Evolutionary conservation across 495 filamentous ascomycete genomes (phyloP).

Genomic region (Melanomma pulvis-pyrius): DNA sequence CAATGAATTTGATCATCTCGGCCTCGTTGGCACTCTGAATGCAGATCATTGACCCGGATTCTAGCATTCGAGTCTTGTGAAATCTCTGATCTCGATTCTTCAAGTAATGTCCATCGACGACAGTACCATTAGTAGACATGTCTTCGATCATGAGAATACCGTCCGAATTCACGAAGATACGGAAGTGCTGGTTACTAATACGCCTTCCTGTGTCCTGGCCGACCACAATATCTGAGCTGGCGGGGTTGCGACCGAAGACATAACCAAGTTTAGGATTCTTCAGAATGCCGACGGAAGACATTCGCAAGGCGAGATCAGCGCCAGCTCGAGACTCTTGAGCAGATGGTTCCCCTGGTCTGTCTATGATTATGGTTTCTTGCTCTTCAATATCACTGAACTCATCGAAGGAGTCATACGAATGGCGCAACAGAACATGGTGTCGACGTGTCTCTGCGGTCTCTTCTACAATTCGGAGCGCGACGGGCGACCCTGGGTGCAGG

Average conservation of each 20-base stretch:
- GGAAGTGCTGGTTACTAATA: conserved; percentile 88
- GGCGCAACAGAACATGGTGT: conserved; percentile 59
- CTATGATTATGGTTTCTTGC: conserved; percentile 55
- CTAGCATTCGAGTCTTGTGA: conserved; percentile 61
- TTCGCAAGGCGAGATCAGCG: conserved; percentile 73
- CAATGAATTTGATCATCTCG: conserved; percentile 69
- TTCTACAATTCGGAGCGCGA: conserved; percentile 69
- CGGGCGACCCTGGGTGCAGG: conserved; percentile 74
- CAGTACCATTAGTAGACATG: conserved; percentile 87
- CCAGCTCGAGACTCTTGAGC: conserved; percentile 17
- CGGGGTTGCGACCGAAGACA: conserved; percentile 75
- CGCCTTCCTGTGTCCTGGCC: conserved; percentile 58
- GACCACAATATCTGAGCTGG: conserved; percentile 71
- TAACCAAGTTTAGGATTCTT: conserved; percentile 71
- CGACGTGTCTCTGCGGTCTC: conserved; percentile 54
- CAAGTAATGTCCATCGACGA: conserved; percentile 72
- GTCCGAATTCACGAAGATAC: conserved; percentile 79
- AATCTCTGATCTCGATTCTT: conserved; percentile 45
- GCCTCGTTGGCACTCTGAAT: conserved; percentile 57
- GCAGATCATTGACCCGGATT: conserved; percentile 70
- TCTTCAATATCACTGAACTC: conserved; percentile 53
- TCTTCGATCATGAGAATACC: conserved; percentile 89
- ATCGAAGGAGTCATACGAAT: conserved; percentile 21
- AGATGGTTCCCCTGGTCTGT: background rate
- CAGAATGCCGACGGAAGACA: conserved; percentile 63